These are phyloP conservation scores for Dalbergia oliveri DNA, from an alignment of 306 rosid genomes.

Conservation along the genomic window DNA sequence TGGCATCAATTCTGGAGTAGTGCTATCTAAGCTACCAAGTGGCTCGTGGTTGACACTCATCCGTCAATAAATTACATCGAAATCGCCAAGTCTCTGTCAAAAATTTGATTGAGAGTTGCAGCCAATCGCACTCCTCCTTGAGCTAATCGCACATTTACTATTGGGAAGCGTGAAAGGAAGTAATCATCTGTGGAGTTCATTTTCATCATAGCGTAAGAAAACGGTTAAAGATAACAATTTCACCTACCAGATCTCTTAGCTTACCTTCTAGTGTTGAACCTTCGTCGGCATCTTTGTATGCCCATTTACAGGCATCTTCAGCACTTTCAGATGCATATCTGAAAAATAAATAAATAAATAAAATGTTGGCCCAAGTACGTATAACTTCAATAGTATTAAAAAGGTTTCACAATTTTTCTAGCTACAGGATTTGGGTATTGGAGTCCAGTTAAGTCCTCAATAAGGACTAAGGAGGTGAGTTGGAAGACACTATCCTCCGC, in stretches of 20 bases:
- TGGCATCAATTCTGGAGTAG: background rate
- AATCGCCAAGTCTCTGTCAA: constrained; percentile 30
- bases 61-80: background rate
- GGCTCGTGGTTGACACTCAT: no score
- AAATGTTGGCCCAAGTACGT: constrained; percentile 14
- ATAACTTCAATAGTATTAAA: background rate
- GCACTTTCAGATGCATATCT: constrained; percentile 87
- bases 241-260: background rate
- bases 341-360: background rate
- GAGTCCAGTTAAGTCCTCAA: background rate
- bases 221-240: background rate
- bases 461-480: background rate
- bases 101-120: constrained; percentile 75
- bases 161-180: constrained; percentile 75
- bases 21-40: no score
- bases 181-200: constrained; percentile 65
- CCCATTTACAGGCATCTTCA: constrained; percentile 80
- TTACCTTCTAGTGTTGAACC: constrained; percentile 73
- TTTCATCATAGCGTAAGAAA: constrained; percentile 7
- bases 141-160: constrained; percentile 68
- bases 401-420: background rate
- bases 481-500: background rate
- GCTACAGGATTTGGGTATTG: background rate
- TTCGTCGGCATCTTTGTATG: constrained; percentile 70
- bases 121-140: constrained; percentile 95